Percentiles rank a stretch among this genome's conserved stretches.
phyloP scores from a whole-genome alignment of 257 asterid genomes.

The Echites panduratus region DNA sequence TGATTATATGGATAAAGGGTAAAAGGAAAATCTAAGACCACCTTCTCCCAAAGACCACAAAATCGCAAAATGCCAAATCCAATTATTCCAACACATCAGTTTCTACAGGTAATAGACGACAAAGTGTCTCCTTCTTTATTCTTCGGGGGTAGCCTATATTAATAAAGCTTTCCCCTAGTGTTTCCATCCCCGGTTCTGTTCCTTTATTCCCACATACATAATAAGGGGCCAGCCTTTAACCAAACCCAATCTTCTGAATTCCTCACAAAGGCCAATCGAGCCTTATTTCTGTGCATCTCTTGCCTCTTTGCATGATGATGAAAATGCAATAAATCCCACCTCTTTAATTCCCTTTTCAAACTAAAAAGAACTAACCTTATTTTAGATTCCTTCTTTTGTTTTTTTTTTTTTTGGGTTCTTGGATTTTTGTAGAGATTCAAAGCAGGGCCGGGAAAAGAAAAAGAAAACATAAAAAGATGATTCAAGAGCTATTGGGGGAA shows the following conservation, averaged over 20 bases:
- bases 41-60: conserved; percentile 12
- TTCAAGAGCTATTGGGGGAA: conserved; percentile 63
- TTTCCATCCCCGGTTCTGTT: conserved; percentile 29
- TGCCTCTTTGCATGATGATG: conserved; percentile 10
- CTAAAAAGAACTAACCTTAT: conserved; percentile 18
- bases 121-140: conserved; percentile 33
- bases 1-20: neutral
- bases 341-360: conserved; percentile 26
- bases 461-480: conserved; percentile 35
- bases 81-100: conserved; percentile 22
- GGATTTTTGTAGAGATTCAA: conserved; percentile 27
- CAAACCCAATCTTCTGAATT: conserved; percentile 23
- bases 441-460: neutral
- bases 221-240: neutral
- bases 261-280: conserved; percentile 19
- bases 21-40: neutral
- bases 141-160: conserved; percentile 18
- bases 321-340: conserved; percentile 20
- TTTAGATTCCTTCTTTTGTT: conserved; percentile 11
- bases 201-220: conserved; percentile 30
- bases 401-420: neutral
- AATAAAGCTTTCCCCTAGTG: conserved; percentile 22
- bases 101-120: conserved; percentile 27
- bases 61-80: conserved; percentile 26
- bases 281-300: conserved; percentile 19